Evolutionary conservation across 2,329 filamentous ascomycete species (phyloP).

Genomic region (Aspergillus costaricaensis): DNA sequence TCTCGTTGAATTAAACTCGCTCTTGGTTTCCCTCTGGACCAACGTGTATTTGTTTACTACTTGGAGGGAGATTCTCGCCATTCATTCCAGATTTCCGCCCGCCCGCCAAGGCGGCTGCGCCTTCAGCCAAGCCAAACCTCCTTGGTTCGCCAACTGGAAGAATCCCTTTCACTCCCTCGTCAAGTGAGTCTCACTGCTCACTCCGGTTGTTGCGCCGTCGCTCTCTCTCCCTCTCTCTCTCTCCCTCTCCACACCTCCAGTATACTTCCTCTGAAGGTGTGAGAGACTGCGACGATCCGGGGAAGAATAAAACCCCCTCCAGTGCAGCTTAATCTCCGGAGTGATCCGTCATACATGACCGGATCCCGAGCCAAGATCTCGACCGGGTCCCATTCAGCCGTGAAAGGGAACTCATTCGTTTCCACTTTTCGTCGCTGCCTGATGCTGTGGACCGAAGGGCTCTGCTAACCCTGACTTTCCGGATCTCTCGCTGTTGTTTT

Average conservation of each 20-base stretch:
- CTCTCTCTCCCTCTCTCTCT: neutral
- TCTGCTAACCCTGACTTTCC: neutral
- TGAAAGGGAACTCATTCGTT: neutral
- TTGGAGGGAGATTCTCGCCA: neutral
- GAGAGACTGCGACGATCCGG: neutral
- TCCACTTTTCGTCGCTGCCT: conserved; percentile 22
- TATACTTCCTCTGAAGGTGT: neutral
- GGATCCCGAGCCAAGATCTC: conserved; percentile 6
- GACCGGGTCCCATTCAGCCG: neutral
- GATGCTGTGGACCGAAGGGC: conserved; percentile 8
- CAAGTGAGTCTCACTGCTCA: neutral
- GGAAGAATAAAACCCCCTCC: neutral
- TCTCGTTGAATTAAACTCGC: neutral
- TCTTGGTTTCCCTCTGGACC: too few species aligned
- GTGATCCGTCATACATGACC: conserved; percentile 4
- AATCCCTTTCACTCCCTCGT: neutral
- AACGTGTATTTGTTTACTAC: too few species aligned
- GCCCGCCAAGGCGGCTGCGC: conserved; percentile 17
- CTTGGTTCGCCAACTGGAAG: neutral
- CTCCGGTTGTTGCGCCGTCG: neutral
- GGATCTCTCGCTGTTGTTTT: neutral
- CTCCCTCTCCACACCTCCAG: neutral
- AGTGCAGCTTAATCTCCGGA: neutral
- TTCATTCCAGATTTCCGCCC: conserved; percentile 1
- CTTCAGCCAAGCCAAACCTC: neutral